Evolutionary conservation across 2,329 filamentous ascomycete genomes (phyloP).

Genomic region (Trichoderma brevicompactum): DNA sequence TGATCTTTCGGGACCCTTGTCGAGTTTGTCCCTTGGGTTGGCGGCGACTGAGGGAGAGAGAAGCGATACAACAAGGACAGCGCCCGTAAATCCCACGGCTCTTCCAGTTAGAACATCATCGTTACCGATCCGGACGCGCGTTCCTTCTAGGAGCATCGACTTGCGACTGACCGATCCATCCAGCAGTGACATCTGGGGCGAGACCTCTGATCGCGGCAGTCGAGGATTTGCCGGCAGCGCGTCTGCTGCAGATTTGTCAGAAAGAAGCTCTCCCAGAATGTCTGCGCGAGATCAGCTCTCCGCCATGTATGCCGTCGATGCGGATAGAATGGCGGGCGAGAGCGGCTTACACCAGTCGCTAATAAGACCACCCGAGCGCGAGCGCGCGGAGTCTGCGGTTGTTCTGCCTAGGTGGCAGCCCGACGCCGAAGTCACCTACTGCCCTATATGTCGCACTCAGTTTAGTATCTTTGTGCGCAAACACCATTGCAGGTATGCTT

Average conservation of each 20-base stretch:
- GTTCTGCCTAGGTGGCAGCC: slow-evolving; percentile 83
- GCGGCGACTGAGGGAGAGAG: slow-evolving; percentile 13
- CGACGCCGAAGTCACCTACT: slow-evolving; percentile 78
- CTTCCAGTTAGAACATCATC: slow-evolving; percentile 33
- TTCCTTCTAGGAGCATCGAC: slow-evolving; percentile 22
- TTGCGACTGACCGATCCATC: neutral
- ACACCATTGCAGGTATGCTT: slow-evolving; percentile 81
- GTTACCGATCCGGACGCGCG: slow-evolving; percentile 16
- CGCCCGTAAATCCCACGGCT: neutral
- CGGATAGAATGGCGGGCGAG: slow-evolving; percentile 11
- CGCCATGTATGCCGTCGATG: slow-evolving; percentile 12
- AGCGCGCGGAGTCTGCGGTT: slow-evolving; percentile 42
- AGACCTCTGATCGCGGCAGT: slow-evolving; percentile 7
- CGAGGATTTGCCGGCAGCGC: slow-evolving; percentile 9
- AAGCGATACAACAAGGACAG: slow-evolving; percentile 2
- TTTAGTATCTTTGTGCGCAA: slow-evolving; percentile 88
- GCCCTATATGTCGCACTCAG: slow-evolving; percentile 78
- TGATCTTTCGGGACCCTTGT: neutral
- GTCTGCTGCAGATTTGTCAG: slow-evolving; percentile 6
- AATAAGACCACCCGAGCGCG: neutral
- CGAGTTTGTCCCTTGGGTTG: neutral
- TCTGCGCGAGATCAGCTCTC: slow-evolving; percentile 19
- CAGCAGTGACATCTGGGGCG: slow-evolving; percentile 14
- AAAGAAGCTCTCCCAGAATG: slow-evolving; percentile 9
- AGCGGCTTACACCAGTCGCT: slow-evolving; percentile 15